These are phyloP conservation scores for Tetrahymena borealis DNA, from an alignment of 73 alveolate genomes.

Conservation along the genomic window DNA sequence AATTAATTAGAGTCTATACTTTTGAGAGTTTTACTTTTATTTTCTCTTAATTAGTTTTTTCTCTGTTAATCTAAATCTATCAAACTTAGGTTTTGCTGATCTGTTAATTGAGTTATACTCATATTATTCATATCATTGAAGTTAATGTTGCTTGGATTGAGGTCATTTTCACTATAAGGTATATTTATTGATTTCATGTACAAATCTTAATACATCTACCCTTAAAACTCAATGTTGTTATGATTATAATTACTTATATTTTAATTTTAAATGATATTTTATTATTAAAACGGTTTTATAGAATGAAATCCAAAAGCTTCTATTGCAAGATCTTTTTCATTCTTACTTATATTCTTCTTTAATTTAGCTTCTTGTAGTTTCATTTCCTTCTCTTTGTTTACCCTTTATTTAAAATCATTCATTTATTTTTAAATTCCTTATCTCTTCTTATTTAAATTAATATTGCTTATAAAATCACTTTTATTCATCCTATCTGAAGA, in stretches of 20 bases:
- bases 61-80: too few species aligned
- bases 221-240: too few species aligned
- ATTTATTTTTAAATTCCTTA: neutral
- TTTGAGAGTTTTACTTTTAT: too few species aligned
- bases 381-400: neutral
- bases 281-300: neutral
- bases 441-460: neutral
- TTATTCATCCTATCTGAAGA: neutral
- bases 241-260: neutral
- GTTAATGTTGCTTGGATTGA: too few species aligned
- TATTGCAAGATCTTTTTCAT: neutral
- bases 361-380: neutral
- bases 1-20: too few species aligned
- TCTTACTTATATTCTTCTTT: neutral
- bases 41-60: too few species aligned
- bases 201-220: too few species aligned
- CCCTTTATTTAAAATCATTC: neutral
- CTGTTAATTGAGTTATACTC: too few species aligned
- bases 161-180: too few species aligned
- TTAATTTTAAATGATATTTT: neutral
- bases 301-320: neutral
- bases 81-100: too few species aligned
- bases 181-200: too few species aligned
- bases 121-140: too few species aligned
- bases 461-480: neutral